Evolutionary conservation across 495 filamentous ascomycete species (phyloP).

Genomic region (Neurospora sublineolata): DNA sequence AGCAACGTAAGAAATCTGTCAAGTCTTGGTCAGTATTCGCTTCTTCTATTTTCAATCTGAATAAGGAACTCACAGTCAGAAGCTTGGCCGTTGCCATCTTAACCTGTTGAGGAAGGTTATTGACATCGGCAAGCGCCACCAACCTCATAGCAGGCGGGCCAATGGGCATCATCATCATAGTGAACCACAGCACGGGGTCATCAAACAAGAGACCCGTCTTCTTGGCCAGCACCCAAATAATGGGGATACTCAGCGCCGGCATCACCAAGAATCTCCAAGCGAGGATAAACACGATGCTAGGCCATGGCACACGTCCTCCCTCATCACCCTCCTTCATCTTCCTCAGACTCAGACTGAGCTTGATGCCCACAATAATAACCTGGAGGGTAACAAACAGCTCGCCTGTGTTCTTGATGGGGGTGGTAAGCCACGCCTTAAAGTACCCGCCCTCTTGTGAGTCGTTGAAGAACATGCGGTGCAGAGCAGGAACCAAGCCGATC

Average conservation of each 20-base stretch:
- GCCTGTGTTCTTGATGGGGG: constrained; percentile 53
- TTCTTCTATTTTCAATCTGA: too few species aligned
- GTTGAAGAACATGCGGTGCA: constrained; percentile 59
- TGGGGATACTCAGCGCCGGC: constrained; percentile 37
- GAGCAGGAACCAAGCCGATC: constrained; percentile 49
- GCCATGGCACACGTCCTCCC: constrained; percentile 34
- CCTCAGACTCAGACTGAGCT: constrained; percentile 43
- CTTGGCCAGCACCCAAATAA: constrained; percentile 51
- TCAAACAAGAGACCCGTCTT: constrained; percentile 42
- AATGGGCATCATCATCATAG: constrained; percentile 66
- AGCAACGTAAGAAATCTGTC: neutral
- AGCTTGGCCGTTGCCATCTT: constrained; percentile 64
- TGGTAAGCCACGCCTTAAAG: constrained; percentile 61
- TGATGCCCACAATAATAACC: constrained; percentile 61
- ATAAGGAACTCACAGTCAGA: constrained; percentile 45
- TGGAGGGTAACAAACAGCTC: constrained; percentile 60
- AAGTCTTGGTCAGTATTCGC: neutral
- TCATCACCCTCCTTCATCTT: constrained; percentile 37
- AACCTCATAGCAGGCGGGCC: constrained; percentile 63
- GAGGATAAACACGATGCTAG: constrained; percentile 42
- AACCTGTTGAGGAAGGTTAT: constrained; percentile 41
- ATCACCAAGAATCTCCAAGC: constrained; percentile 17
- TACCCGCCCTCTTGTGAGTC: constrained; percentile 52
- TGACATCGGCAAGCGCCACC: constrained; percentile 55
- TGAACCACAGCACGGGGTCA: constrained; percentile 68